Conservation (phyloP, 257 asterid genomes). For the Lithospermum erythrorhizon region DNA sequence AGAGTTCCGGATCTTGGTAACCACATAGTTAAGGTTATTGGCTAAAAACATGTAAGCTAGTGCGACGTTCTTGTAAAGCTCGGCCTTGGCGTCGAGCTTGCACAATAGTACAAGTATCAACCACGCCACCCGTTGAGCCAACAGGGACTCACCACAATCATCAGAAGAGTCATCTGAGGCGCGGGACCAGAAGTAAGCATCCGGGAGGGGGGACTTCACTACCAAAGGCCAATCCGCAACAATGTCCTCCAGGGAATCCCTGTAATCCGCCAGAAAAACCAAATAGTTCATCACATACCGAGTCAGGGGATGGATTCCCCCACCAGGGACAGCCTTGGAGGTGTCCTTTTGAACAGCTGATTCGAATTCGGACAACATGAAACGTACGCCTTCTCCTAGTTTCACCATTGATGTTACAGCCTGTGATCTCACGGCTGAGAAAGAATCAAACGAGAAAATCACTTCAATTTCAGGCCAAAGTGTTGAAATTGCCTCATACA, state of each 20-base stretch:
- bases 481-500: slow-evolving; percentile 58
- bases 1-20: slow-evolving; percentile 54
- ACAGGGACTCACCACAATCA: slow-evolving; percentile 27
- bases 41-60: slow-evolving; percentile 62
- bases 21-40: slow-evolving; percentile 70
- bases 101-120: slow-evolving; percentile 68
- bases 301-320: slow-evolving; percentile 74
- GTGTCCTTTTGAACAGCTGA: slow-evolving; percentile 72
- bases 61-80: slow-evolving; percentile 49
- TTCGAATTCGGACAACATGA: slow-evolving; percentile 58
- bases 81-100: slow-evolving; percentile 75
- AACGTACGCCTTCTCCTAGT: slow-evolving; percentile 56
- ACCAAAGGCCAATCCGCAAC: slow-evolving; percentile 38
- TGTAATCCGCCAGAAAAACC: slow-evolving; percentile 59
- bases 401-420: slow-evolving; percentile 46
- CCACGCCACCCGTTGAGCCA: slow-evolving; percentile 57
- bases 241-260: slow-evolving; percentile 53
- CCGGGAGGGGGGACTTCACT: slow-evolving; percentile 42
- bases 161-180: slow-evolving; percentile 18
- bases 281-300: slow-evolving; percentile 89
- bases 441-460: slow-evolving; percentile 40
- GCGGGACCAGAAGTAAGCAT: slow-evolving; percentile 37
- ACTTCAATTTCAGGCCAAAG: slow-evolving; percentile 55
- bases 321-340: slow-evolving; percentile 41
- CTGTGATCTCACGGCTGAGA: slow-evolving; percentile 40